Percentiles rank a stretch among this genome's conserved stretches.
phyloP scores from a whole-genome alignment of 345 rosid species.

The Sapria himalayana region DNA sequence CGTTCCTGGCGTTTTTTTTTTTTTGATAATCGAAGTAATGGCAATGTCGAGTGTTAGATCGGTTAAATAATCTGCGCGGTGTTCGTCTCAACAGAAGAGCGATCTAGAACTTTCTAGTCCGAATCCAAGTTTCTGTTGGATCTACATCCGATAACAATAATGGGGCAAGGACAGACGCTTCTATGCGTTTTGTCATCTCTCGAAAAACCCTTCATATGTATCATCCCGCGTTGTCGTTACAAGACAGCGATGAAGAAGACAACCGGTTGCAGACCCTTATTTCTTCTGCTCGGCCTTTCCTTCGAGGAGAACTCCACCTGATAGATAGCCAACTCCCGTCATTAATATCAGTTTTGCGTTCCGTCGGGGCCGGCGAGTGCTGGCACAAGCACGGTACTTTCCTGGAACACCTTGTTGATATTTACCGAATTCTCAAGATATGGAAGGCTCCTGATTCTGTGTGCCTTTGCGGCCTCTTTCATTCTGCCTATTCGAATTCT shows the following conservation, averaged over 20 bases:
- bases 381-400: conserved; percentile 98
- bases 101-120: no score
- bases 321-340: conserved; percentile 44
- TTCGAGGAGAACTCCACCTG: conserved; percentile 62
- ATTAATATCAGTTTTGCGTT: conserved; percentile 42
- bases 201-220: no score
- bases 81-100: no score
- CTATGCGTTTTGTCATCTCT: no score
- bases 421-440: conserved; percentile 56
- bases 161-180: no score
- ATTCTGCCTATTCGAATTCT: conserved; percentile 89
- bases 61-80: no score
- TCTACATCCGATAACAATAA: no score
- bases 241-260: background rate
- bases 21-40: no score
- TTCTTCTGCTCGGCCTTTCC: conserved; percentile 59
- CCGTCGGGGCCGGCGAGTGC: conserved; percentile 96
- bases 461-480: conserved; percentile 85
- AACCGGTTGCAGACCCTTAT: conserved; percentile 17
- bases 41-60: no score
- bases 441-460: conserved; percentile 70
- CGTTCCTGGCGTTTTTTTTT: no score
- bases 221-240: background rate
- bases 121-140: no score
- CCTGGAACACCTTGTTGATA: conserved; percentile 59